These are phyloP conservation scores for Tubosaeta brunneosetosa DNA, from an alignment of 768 basidiomycete species.

Conservation along the genomic window DNA sequence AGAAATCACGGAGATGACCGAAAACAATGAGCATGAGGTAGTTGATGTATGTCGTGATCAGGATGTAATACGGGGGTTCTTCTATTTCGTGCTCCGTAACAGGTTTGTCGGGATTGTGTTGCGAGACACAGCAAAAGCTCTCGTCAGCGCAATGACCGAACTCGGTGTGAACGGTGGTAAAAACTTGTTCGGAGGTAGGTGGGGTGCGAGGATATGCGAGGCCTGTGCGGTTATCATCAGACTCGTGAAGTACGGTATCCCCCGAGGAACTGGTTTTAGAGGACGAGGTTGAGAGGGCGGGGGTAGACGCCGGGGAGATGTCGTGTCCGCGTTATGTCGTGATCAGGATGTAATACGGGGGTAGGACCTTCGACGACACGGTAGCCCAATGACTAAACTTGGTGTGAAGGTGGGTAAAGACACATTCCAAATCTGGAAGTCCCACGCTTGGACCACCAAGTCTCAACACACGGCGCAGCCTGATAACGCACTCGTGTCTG, in stretches of 20 bases:
- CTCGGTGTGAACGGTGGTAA: slow-evolving; percentile 79
- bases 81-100: slow-evolving; percentile 58
- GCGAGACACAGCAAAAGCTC: slow-evolving; percentile 61
- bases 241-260: slow-evolving; percentile 58
- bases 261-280: slow-evolving; percentile 66
- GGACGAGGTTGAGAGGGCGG: slow-evolving; percentile 70
- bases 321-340: slow-evolving; percentile 35
- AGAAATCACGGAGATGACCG: too few species aligned
- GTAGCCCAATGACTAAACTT: too few species aligned
- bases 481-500: too few species aligned
- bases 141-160: slow-evolving; percentile 89
- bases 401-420: too few species aligned
- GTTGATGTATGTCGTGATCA: slow-evolving; percentile 89
- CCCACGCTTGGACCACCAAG: too few species aligned
- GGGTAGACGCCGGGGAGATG: slow-evolving; percentile 56
- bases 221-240: slow-evolving; percentile 50
- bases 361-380: too few species aligned
- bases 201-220: slow-evolving; percentile 60
- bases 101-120: slow-evolving; percentile 45
- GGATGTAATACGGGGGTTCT: slow-evolving; percentile 90
- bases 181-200: slow-evolving; percentile 77
- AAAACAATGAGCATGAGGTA: too few species aligned
- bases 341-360: too few species aligned
- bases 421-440: too few species aligned
- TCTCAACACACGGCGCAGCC: too few species aligned